These are phyloP conservation scores for Lachnellula cervina DNA, from an alignment of 2,329 filamentous ascomycete genomes.

Conservation along the genomic window DNA sequence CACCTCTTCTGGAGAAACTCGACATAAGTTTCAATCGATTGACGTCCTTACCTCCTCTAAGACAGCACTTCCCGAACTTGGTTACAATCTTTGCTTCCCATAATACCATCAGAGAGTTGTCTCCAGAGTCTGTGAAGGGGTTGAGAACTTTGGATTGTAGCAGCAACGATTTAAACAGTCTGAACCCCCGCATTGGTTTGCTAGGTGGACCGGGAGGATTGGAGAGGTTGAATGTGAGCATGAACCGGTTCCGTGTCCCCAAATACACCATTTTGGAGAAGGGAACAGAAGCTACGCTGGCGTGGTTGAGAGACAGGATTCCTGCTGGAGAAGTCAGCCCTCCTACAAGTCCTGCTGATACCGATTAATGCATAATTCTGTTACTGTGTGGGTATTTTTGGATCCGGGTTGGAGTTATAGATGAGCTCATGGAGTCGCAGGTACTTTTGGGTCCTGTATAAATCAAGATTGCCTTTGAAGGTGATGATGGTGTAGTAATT, in stretches of 20 bases:
- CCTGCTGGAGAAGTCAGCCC: constrained; percentile 42
- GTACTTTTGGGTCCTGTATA: neutral
- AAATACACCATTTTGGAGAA: constrained; percentile 78
- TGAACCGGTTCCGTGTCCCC: constrained; percentile 85
- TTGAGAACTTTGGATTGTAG: constrained; percentile 71
- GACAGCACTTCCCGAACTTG: constrained; percentile 64
- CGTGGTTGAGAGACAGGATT: constrained; percentile 75
- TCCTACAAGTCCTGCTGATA: constrained; percentile 15
- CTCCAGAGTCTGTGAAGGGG: constrained; percentile 68
- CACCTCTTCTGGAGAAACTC: constrained; percentile 69
- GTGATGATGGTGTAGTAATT: constrained; percentile 5
- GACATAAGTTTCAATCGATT: constrained; percentile 83
- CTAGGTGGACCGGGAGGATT: constrained; percentile 57
- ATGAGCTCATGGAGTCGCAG: neutral
- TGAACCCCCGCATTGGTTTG: constrained; percentile 77
- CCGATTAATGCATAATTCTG: constrained; percentile 16
- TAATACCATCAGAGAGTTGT: constrained; percentile 71
- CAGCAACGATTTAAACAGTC: constrained; percentile 78
- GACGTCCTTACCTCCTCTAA: constrained; percentile 61
- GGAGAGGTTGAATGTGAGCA: constrained; percentile 69
- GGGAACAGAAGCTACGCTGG: constrained; percentile 78
- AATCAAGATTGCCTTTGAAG: constrained; percentile 1
- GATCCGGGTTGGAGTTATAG: constrained; percentile 2
- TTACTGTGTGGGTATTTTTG: neutral
- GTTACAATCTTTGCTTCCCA: constrained; percentile 68